Evolutionary conservation across 1,284 basidiomycete species (phyloP), one percentile per base, ranked within the genome.

Genomic region (Cerrena zonata): DNA sequence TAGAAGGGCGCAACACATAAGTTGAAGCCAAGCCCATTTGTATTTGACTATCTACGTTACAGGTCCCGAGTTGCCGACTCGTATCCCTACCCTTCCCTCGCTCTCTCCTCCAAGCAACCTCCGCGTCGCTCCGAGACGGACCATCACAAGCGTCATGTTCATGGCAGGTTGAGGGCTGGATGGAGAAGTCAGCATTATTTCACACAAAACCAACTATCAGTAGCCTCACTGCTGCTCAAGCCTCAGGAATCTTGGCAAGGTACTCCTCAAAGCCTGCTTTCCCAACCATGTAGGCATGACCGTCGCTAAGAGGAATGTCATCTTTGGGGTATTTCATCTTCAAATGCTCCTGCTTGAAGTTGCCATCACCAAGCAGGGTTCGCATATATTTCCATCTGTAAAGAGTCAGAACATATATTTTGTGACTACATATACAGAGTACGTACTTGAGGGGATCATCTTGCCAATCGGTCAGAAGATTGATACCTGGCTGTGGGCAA

Each of bases 291-390:
- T 25, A 46, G 4, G 25, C 45, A 12, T 30, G 12, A 10, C 45
- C 45, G 21, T 46, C 45, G 45, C 45, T 46, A 4, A 46, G 26
- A 7, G 22, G 27, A 21, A 46, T n/a, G 19, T 46, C 27, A 19
- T 46, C 19, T 13, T 4, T 10, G 27, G 13, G 5, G 19, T 12
- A 5, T 21, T 46, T 27, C 12, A 11, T 25, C 5, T 5, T 7
- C 25, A 46, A 12, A n/a, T 46, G 45, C 26, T 46, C 45, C 21
- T 27, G 26, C 22, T 46, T 46, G 45, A 46, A 46, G 21, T 46
- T 46, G 4, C 45, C 45, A 26, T 46, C 45, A 18, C 5, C 5
- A 5, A 46, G 13, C 4, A 46, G 19, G 12, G 23, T 18, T 7
- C 23, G 13, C 25, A 13, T 13, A 34, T 46, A 46, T 21, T 30